phyloP scores from a whole-genome alignment of 2,329 filamentous ascomycete genomes.

The Fusarium redolens region DNA sequence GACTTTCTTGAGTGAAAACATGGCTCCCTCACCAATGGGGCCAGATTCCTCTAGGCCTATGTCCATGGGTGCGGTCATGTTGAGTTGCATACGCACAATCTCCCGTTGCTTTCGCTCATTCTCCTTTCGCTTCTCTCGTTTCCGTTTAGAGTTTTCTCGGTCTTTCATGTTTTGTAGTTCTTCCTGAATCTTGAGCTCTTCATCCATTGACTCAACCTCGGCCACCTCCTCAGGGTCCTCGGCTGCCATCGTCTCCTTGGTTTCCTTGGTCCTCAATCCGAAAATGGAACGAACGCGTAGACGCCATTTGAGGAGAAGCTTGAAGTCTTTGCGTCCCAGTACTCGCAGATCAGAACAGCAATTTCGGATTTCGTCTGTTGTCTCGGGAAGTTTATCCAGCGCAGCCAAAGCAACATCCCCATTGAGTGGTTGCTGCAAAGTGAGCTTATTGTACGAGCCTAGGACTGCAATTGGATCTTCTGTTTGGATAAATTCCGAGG shows the following conservation, averaged over 20 bases:
- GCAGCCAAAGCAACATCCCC: conserved; percentile 89
- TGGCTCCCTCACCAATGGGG: conserved; percentile 80
- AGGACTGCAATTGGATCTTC: conserved; percentile 93
- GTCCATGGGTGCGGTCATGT: conserved; percentile 69
- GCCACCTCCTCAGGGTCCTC: conserved; percentile 74
- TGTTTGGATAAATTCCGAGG: conserved; percentile 94
- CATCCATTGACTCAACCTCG: conserved; percentile 90
- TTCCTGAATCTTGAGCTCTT: conserved; percentile 90
- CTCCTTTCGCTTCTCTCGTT: conserved; percentile 84
- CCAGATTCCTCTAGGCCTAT: conserved; percentile 88
- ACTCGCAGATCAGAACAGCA: conserved; percentile 90
- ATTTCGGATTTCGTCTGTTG: conserved; percentile 81
- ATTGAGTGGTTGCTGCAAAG: conserved; percentile 82
- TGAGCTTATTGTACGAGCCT: conserved; percentile 84
- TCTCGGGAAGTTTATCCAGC: conserved; percentile 86
- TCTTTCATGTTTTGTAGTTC: conserved; percentile 87
- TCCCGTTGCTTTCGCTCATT: conserved; percentile 97
- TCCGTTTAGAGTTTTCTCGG: conserved; percentile 78
- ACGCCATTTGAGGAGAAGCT: conserved; percentile 85
- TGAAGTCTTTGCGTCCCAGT: conserved; percentile 93
- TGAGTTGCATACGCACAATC: conserved; percentile 94
- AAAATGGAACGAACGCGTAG: too few relatives aligned
- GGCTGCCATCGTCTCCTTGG: too few relatives aligned
- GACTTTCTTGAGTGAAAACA: conserved; percentile 86
- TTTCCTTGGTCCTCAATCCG: too few relatives aligned